Base-by-base conservation (phyloP, 305 asterid species). In the Ilex paraguariensis region DNA sequence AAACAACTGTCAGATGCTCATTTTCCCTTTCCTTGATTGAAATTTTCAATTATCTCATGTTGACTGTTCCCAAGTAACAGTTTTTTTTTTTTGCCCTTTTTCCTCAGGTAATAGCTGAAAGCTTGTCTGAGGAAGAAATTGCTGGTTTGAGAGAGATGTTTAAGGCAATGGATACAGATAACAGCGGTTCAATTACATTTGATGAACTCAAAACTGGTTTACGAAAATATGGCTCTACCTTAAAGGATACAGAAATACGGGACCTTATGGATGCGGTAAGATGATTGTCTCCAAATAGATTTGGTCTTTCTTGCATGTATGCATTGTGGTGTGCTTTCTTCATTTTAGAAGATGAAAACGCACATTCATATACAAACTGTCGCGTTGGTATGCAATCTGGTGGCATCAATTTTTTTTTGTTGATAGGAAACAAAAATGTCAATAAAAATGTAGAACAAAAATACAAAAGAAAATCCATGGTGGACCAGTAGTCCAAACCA, bases 181-280 rank as follows among this genome's bases (percentile, higher is more conserved):
- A 78, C 56, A 88, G 96, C 33, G 94, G 96, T 54, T 91, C 96
- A 62, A 91, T 91, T 70, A 91, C 98, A 63, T 91, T 91, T 67
- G 98, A 91, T 68, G 96, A 91, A 75, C 95, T 88, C 56, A 87
- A 91, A 83, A 95, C 82, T 76, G 98, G 98, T 69, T 78, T 91
- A 77, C 84, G 89, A 72, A 91, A 91, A 66, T 88, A 91, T n/a
- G 98, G 98, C 53, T 92, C 98, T 59, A 90, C 98, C 44, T 76
- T 92, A 59, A 90, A 90, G 78, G 98, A 90, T 73, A 81, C 73
- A 66, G 98, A 92, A 81, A 90, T 92, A 60, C 95, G 91, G 36
- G 97, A 92, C 75, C 96, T 92, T 68, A 90, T 90, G 98, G 96
- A 90, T 72, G 98, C 97, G 54, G 98, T 92, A 83, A 64, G 85